Percentiles rank a stretch among this genome's conserved stretches.
These are phyloP conservation scores for Tricholoma bakamatsutake DNA, from an alignment of 768 basidiomycete genomes.

Conservation along the genomic window DNA sequence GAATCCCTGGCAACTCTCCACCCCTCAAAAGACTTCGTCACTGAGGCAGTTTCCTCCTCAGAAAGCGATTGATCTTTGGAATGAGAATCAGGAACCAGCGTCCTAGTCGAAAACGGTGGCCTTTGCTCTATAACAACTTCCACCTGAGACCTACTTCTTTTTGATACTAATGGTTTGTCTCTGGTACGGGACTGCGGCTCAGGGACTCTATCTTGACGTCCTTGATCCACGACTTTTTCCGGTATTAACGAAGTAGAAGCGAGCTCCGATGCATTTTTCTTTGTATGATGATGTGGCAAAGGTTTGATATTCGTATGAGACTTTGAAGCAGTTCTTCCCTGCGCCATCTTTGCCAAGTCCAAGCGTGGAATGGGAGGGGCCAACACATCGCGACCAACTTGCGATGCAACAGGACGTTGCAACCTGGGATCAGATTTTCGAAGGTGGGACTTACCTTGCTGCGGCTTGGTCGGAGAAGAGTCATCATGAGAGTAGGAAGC, in stretches of 20 bases:
- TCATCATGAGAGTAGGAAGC: constrained; percentile 4
- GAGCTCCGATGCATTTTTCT: neutral
- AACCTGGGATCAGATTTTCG: constrained; percentile 4
- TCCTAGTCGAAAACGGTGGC: neutral
- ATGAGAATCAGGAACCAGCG: neutral
- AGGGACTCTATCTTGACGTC: neutral
- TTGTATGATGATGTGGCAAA: neutral
- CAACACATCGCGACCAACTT: neutral
- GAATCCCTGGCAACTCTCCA: neutral
- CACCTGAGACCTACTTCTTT: constrained; percentile 2
- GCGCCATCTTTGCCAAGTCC: constrained; percentile 6
- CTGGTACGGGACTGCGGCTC: neutral
- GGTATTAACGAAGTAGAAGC: neutral
- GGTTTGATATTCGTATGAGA: neutral
- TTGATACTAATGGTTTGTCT: neutral
- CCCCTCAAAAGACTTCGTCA: neutral
- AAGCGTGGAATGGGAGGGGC: constrained; percentile 12
- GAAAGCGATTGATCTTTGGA: neutral
- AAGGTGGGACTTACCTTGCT: constrained; percentile 3
- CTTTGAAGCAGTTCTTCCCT: neutral
- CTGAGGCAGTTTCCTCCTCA: neutral
- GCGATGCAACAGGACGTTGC: constrained; percentile 1
- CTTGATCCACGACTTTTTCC: neutral
- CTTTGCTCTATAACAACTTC: constrained; percentile 14
- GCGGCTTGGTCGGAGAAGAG: constrained; percentile 17